phyloP scores from a whole-genome alignment of 495 filamentous ascomycete genomes.

The Penicillium atrosanguineum region DNA sequence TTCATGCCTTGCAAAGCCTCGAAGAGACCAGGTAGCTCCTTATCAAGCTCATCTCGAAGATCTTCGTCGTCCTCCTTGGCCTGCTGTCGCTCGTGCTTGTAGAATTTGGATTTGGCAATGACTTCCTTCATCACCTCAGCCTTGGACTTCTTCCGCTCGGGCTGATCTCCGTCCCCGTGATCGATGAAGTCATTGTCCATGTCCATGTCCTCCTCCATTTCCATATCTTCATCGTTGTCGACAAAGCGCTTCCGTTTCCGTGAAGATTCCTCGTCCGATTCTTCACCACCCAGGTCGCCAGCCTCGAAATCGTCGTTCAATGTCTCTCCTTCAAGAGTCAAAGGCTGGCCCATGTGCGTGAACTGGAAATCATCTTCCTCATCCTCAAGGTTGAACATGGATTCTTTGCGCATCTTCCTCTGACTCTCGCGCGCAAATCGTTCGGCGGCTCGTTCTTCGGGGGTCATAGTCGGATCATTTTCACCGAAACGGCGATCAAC shows the following conservation, averaged over 20 bases:
- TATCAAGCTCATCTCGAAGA: constrained; percentile 74
- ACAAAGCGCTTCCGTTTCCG: constrained; percentile 60
- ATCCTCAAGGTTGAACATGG: constrained; percentile 88
- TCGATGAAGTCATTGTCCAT: constrained; percentile 36
- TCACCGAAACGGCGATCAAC: constrained; percentile 94
- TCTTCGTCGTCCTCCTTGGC: constrained; percentile 94
- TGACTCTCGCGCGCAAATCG: constrained; percentile 85
- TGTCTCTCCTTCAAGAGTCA: constrained; percentile 55
- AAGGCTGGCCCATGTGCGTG: constrained; percentile 77
- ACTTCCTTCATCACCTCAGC: constrained; percentile 96
- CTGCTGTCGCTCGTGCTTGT: constrained; percentile 91
- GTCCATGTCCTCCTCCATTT: too few relatives aligned
- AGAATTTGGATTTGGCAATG: constrained; percentile 92
- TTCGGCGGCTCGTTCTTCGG: constrained; percentile 89
- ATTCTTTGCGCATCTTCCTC: constrained; percentile 63
- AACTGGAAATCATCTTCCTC: constrained; percentile 68
- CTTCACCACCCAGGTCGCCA: constrained; percentile 63
- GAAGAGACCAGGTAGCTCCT: constrained; percentile 77
- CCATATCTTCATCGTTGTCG: constrained; percentile 27
- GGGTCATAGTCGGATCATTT: constrained; percentile 88
- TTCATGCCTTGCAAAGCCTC: constrained; percentile 59
- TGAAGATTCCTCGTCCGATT: constrained; percentile 58
- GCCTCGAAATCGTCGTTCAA: constrained; percentile 79
- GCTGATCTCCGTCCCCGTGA: constrained; percentile 51
- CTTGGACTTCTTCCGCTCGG: constrained; percentile 85